Base-by-base conservation (phyloP, 2,329 filamentous ascomycete genomes). In the Aureobasidium sp. region DNA sequence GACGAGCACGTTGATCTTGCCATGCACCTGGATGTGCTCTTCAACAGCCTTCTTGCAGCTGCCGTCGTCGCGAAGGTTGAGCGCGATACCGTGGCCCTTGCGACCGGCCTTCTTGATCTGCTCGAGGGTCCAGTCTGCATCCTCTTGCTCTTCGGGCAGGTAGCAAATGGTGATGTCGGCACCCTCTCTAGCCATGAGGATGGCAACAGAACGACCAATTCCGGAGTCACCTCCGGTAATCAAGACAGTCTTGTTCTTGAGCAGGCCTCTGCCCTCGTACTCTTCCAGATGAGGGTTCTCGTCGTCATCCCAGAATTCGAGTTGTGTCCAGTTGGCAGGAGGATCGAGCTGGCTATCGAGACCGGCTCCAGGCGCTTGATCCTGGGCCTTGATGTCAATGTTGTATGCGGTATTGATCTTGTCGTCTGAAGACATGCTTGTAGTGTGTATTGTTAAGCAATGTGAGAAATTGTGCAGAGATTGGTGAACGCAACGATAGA, bases 121-220 rank as follows among this genome's bases (percentile, higher is more conserved):
- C 39, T 73, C 72, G 66, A 82, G 80, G 1, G 82, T 84, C 10
- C 79, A 76, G 57, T 83, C 72, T 0, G 83, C 83, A 62, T 85
- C 83, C n/a, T 75, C 69, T 65, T 85, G 73, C 71, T 85, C 83
- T 34, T 82, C 78, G 2, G 80, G 79, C 1, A 84, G 76, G 65
- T 84, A 82, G 27, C 80, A 78, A 63, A 85, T 83, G 34, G 76
- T 80, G 55, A 83, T 73, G 65, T 84, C 79, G 15, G 82, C 81
- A 1, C 83, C 83, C 68, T 85, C 83, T 6, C 80, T 76, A 0
- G 83, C 83, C 71, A 83, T 83, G 1, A 85, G 71, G 0, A 84
- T 75, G 0, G 82, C 82, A 1, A 82, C 76, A 0, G 81, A 74
- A 12, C 81, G 78, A 20, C 82, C 82, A 50, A 84, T 85, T 9